Evolutionary conservation across 2,329 filamentous ascomycete genomes (phyloP).

Genomic region (Apiospora koreana): DNA sequence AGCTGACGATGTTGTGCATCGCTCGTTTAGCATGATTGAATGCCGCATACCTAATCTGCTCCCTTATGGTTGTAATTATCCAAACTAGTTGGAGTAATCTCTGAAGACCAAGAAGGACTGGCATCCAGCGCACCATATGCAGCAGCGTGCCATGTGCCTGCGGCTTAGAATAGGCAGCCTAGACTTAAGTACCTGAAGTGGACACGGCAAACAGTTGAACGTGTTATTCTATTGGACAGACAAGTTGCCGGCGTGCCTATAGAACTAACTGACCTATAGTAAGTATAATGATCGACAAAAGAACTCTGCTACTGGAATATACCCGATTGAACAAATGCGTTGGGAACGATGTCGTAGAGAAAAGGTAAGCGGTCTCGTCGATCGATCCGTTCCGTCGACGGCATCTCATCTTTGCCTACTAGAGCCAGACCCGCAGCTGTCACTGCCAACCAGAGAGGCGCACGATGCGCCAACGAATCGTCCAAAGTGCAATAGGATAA

Average conservation of each 20-base stretch:
- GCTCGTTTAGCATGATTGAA: not conserved
- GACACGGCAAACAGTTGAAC: not conserved
- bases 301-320: not conserved
- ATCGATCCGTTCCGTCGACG: not conserved
- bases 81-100: not conserved
- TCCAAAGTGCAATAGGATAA: slow-evolving; percentile 1
- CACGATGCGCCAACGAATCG: not conserved
- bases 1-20: not conserved
- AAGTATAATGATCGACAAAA: not conserved
- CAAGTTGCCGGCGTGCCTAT: not conserved
- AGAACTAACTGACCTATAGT: not conserved
- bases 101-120: not conserved
- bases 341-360: not conserved
- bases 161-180: not conserved
- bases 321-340: not conserved
- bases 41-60: not conserved
- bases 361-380: not conserved
- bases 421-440: not conserved
- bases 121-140: not conserved
- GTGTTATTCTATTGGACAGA: slow-evolving; percentile 8
- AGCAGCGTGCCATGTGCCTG: not conserved
- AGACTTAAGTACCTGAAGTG: not conserved
- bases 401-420: not conserved
- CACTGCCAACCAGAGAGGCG: not conserved
- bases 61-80: not conserved